Base-by-base conservation (phyloP, 1,284 basidiomycete genomes). In the Peniophora sp. region DNA sequence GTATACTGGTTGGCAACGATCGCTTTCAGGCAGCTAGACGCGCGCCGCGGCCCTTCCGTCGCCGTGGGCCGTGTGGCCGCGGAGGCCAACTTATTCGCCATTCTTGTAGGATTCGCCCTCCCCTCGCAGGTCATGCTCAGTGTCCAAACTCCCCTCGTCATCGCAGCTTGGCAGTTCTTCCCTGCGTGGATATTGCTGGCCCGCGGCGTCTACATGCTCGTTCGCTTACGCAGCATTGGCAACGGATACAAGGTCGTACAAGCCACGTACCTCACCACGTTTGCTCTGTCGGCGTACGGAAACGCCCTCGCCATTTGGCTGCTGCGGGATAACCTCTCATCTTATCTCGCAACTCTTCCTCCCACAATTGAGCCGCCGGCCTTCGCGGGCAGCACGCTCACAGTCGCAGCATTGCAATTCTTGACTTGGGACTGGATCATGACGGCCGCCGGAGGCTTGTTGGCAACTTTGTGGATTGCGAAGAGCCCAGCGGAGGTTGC, bases 391-490 rank as follows among this genome's bases (percentile, higher is more conserved):
- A 51, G 45, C 22, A 60, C 60, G 34, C 41, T 65, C 48, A 47
- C 56, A 24, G 55, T 58, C 16, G 64, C 62, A 45, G 61, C 64
- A 3, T 56, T 67, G 19, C 59, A 71, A 47, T 66, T 77, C 43
- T 59, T 78, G 43, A 69, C 74, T 53, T 79, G 74, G 74, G 73
- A 79, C 51, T 49, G 59, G 8, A 49, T 62, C 6, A 63, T 77
- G 22, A 64, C 63, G 1, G 59, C 67, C 22, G 55, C 55, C 17
- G 64, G 73, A 2, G 61, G 65, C 14, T 53, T 70, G 17, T 48
- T 76, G 1, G 69, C 64, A 2, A 64, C 70, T 1, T 54, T 77
- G 8, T 79, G 76, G 74, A 72, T 74, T 51, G 66, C 68, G 3
- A 53, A 56, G 5, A 53, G 41, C 38, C 0, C 49, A 2, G 3